Conservation (phyloP, 2,329 filamentous ascomycete species). For the Venturia asperata region DNA sequence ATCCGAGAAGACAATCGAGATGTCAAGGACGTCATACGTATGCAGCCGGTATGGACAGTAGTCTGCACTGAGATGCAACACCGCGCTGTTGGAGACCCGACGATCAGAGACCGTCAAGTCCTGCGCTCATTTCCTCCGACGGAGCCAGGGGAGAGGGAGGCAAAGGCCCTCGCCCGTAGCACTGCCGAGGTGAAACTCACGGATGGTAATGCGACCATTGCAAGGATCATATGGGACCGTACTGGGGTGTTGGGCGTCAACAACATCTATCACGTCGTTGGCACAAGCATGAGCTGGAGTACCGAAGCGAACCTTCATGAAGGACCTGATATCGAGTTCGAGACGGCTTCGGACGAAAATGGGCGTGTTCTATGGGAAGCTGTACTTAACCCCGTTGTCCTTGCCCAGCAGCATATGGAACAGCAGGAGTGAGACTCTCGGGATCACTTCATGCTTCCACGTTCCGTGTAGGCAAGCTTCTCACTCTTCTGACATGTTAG, state of each 20-base stretch:
- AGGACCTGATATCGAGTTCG: background rate
- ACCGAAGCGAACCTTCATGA: background rate
- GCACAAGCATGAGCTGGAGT: background rate
- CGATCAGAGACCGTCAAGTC: background rate
- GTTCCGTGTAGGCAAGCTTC: too few species aligned
- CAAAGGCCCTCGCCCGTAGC: background rate
- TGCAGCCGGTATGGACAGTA: conserved; percentile 7
- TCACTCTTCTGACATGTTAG: too few species aligned
- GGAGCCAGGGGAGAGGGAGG: background rate
- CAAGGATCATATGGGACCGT: background rate
- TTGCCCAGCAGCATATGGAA: conserved; percentile 7
- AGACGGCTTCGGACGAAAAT: background rate
- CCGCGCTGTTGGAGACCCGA: background rate
- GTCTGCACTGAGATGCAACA: background rate
- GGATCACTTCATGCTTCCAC: too few species aligned
- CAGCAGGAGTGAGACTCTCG: background rate
- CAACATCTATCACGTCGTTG: conserved; percentile 7
- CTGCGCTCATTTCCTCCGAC: background rate
- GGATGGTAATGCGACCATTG: background rate
- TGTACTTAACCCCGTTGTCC: background rate
- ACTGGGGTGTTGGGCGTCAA: background rate
- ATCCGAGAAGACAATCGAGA: background rate
- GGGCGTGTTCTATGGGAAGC: background rate
- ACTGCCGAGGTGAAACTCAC: background rate
- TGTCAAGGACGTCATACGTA: background rate